Percentiles rank a stretch among this genome's conserved stretches.
phyloP scores from a whole-genome alignment of 2,329 filamentous ascomycete genomes.

The Scedosporium apiospermum region DNA sequence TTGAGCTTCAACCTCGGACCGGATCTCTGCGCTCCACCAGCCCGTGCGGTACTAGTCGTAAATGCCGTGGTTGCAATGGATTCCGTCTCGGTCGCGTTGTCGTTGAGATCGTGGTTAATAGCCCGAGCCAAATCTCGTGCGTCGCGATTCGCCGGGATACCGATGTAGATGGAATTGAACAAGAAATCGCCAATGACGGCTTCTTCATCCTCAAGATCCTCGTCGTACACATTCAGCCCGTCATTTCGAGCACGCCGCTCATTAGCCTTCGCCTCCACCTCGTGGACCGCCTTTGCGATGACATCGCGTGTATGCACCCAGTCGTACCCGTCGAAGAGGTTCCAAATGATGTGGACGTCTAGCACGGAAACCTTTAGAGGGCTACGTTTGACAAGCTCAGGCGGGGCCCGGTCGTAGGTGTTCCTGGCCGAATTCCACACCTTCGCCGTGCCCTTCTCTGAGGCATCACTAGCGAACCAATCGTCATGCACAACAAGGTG shows the following conservation, averaged over 20 bases:
- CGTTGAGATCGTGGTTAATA: slow-evolving; percentile 83
- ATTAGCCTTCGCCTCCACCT: slow-evolving; percentile 73
- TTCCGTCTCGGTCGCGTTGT: slow-evolving; percentile 78
- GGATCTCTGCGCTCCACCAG: slow-evolving; percentile 25
- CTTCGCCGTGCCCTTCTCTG: slow-evolving; percentile 54
- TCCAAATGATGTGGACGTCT: slow-evolving; percentile 93
- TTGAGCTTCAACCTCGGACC: slow-evolving; percentile 61
- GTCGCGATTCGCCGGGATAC: slow-evolving; percentile 77
- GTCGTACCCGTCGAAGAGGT: slow-evolving; percentile 94
- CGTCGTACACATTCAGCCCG: slow-evolving; percentile 44
- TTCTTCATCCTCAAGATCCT: slow-evolving; percentile 67
- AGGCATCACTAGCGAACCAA: slow-evolving; percentile 45
- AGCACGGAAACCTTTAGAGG: slow-evolving; percentile 71
- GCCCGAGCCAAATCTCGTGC: slow-evolving; percentile 70
- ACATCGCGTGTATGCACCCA: slow-evolving; percentile 82
- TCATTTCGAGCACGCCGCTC: slow-evolving; percentile 57
- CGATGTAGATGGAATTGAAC: slow-evolving; percentile 98
- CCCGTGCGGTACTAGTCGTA: slow-evolving; percentile 46
- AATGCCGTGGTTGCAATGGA: slow-evolving; percentile 72
- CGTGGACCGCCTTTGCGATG: slow-evolving; percentile 79
- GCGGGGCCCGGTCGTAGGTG: slow-evolving; percentile 58
- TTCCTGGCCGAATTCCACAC: slow-evolving; percentile 74
- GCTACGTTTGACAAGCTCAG: slow-evolving; percentile 50
- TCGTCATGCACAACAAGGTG: slow-evolving; percentile 67
- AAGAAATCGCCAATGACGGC: slow-evolving; percentile 88